A percentile compares a stretch with the other conserved stretches of the same genome.
Conservation (phyloP, 2,329 filamentous ascomycete species). For the Thielaviopsis punctulata region DNA sequence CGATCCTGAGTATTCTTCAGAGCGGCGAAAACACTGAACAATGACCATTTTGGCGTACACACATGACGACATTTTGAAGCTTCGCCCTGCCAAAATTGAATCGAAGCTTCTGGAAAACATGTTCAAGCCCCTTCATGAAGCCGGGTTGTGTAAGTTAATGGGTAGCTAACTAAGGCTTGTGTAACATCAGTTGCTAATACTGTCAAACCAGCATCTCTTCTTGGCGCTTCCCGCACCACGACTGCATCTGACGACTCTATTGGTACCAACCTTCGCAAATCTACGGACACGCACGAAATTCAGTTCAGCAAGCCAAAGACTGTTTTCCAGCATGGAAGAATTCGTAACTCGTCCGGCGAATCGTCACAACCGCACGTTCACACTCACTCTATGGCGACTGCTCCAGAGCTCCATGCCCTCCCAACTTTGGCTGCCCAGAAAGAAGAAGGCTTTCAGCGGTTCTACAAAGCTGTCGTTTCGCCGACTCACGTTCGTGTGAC, state of each 20-base stretch:
- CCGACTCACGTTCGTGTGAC: slow-evolving; percentile 51
- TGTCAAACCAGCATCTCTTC: slow-evolving; percentile 2
- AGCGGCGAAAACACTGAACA: neutral
- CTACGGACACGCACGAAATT: neutral
- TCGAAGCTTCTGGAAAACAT: slow-evolving; percentile 8
- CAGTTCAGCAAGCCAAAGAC: slow-evolving; percentile 5
- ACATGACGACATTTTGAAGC: slow-evolving; percentile 9
- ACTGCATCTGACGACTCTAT: neutral
- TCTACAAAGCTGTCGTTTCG: slow-evolving; percentile 51
- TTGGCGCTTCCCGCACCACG: neutral
- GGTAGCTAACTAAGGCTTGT: neutral
- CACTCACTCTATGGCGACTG: slow-evolving; percentile 12
- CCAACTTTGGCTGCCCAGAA: slow-evolving; percentile 35
- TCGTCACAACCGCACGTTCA: neutral
- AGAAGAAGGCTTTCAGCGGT: slow-evolving; percentile 48
- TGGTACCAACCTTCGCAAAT: neutral
- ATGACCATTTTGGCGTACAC: slow-evolving; percentile 11
- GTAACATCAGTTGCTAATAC: neutral
- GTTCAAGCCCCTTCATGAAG: slow-evolving; percentile 11
- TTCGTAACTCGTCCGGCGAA: slow-evolving; percentile 7
- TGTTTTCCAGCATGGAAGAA: slow-evolving; percentile 6
- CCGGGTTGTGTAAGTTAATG: slow-evolving; percentile 10
- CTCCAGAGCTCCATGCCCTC: slow-evolving; percentile 33
- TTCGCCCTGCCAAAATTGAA: slow-evolving; percentile 7
- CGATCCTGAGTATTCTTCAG: neutral